Percentiles rank a stretch among this genome's conserved stretches.
Evolutionary conservation across 2,329 filamentous ascomycete genomes (phyloP).

Genomic region (Elsinoe arachidis): DNA sequence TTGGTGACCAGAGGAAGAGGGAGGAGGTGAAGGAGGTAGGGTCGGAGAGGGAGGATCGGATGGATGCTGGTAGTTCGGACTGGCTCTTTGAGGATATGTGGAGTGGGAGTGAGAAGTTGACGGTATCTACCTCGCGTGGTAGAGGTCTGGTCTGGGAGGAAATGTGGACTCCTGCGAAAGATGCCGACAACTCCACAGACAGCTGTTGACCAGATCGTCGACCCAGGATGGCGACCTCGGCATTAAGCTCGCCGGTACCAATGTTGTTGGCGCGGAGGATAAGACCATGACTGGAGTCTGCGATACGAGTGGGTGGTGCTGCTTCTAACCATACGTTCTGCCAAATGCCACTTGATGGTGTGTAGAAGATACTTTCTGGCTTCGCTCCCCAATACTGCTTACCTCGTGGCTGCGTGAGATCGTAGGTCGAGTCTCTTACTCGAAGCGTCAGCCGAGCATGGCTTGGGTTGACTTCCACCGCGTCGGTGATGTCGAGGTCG

Average conservation of each 20-base stretch:
- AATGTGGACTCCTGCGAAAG: constrained; percentile 43
- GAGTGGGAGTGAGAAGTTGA: constrained; percentile 41
- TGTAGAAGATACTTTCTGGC: constrained; percentile 61
- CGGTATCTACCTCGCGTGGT: constrained; percentile 42
- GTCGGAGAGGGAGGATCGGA: background rate
- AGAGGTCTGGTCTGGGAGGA: constrained; percentile 37
- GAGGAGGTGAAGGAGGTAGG: background rate
- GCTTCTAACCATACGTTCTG: constrained; percentile 62
- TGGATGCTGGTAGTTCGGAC: constrained; percentile 31
- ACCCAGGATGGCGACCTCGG: constrained; percentile 42
- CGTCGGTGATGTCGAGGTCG: constrained; percentile 49
- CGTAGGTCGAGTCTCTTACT: constrained; percentile 55
- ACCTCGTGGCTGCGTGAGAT: constrained; percentile 56
- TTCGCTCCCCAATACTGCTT: constrained; percentile 57
- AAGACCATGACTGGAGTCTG: constrained; percentile 50
- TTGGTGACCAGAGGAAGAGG: constrained; percentile 24
- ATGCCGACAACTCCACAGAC: constrained; percentile 46
- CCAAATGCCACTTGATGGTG: constrained; percentile 66
- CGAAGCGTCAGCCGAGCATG: constrained; percentile 42
- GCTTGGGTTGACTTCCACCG: background rate
- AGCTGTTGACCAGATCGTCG: constrained; percentile 40
- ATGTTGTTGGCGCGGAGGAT: constrained; percentile 49
- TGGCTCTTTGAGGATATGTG: constrained; percentile 38
- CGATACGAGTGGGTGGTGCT: constrained; percentile 45
- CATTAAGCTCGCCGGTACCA: constrained; percentile 42